These are phyloP conservation scores for Neurospora terricola DNA, from an alignment of 495 filamentous ascomycete genomes.

Conservation along the genomic window DNA sequence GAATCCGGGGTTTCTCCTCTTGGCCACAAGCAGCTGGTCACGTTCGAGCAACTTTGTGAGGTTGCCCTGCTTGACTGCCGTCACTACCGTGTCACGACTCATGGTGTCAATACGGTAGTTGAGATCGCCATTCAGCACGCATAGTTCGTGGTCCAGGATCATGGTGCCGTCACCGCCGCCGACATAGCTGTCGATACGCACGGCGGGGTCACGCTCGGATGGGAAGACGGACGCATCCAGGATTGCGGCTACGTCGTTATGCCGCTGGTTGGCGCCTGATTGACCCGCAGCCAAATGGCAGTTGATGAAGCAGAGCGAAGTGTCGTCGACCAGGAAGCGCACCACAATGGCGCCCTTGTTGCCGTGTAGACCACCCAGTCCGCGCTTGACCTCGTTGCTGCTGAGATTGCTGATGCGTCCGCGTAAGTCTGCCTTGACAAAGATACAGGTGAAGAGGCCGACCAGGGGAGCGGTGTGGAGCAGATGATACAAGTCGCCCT, in stretches of 20 bases:
- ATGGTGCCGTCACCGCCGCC: conserved; percentile 90
- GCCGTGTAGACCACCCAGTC: conserved; percentile 85
- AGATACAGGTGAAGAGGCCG: conserved; percentile 90
- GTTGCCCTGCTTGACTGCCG: conserved; percentile 67
- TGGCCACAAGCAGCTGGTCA: conserved; percentile 82
- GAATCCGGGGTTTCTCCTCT: conserved; percentile 81
- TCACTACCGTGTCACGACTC: conserved; percentile 80
- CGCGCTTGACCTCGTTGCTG: conserved; percentile 80
- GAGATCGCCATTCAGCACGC: conserved; percentile 88
- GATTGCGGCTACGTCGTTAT: conserved; percentile 87
- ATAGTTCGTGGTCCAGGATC: conserved; percentile 95
- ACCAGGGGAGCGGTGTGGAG: conserved; percentile 84
- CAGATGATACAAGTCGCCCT: conserved; percentile 65
- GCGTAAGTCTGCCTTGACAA: conserved; percentile 72
- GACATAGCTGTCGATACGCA: conserved; percentile 65
- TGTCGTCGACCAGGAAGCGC: conserved; percentile 84
- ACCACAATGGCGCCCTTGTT: conserved; percentile 95
- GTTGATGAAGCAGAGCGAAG: conserved; percentile 90
- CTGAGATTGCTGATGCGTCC: conserved; percentile 64
- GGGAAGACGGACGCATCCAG: conserved; percentile 70
- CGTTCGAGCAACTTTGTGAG: conserved; percentile 85
- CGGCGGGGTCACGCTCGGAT: conserved; percentile 45
- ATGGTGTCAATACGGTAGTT: conserved; percentile 99
- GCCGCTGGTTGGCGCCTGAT: conserved; percentile 75
- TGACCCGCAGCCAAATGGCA: conserved; percentile 96